phyloP scores from a whole-genome alignment of 2,329 filamentous ascomycete genomes.

The Trichophaea hybrida region DNA sequence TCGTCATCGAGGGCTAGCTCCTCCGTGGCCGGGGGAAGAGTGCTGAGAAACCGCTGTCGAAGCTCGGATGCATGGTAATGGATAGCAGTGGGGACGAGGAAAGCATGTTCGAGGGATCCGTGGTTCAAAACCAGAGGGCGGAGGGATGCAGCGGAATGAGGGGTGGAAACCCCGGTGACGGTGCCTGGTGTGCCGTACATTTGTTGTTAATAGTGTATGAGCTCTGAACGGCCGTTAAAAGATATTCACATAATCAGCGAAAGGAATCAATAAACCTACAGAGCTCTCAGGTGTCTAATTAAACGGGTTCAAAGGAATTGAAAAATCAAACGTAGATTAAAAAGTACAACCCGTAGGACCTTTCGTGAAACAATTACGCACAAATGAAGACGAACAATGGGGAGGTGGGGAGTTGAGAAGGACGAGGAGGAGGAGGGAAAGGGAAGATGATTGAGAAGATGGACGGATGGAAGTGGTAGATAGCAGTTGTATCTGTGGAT shows the following conservation, averaged over 20 bases:
- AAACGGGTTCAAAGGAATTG: not conserved
- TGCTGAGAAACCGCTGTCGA: constrained; percentile 76
- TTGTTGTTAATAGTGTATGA: constrained; percentile 20
- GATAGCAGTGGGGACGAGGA: constrained; percentile 84
- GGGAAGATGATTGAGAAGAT: not conserved
- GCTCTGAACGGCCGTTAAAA: not conserved
- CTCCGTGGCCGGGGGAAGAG: constrained; percentile 80
- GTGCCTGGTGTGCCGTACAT: constrained; percentile 79
- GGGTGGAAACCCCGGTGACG: constrained; percentile 90
- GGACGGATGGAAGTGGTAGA: not conserved
- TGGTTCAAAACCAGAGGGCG: constrained; percentile 82
- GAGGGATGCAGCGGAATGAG: constrained; percentile 81
- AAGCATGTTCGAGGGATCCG: constrained; percentile 89
- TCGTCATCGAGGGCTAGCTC: constrained; percentile 97
- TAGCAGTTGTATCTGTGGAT: not conserved
- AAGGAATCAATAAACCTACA: not conserved
- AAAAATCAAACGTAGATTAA: not conserved
- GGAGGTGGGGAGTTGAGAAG: not conserved
- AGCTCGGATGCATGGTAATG: constrained; percentile 94
- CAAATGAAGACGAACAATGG: not conserved
- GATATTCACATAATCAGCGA: not conserved
- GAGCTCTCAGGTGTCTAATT: not conserved
- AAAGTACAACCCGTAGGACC: not conserved
- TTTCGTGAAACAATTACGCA: not conserved
- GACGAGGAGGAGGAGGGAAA: not conserved